Evolutionary conservation across 2,329 filamentous ascomycete species (phyloP), one percentile per base, ranked within the genome.

Genomic region (Botryotinia calthae): DNA sequence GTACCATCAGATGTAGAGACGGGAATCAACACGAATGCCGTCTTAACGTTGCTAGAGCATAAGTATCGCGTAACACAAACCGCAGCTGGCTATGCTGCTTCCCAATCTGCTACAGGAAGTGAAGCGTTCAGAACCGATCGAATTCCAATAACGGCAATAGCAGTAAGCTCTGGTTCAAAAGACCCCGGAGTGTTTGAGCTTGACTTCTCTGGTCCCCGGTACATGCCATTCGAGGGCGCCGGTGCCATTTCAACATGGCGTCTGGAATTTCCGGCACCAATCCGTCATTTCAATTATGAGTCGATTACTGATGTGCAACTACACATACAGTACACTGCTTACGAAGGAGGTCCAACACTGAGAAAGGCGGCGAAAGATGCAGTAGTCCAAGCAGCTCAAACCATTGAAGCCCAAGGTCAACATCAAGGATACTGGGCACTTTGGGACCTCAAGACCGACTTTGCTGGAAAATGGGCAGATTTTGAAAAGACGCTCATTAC

Each of bases 211-310:
- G 78, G 76, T 54, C 77, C 80, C 31, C 76, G 79, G 3, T 83
- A 80, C 71, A 40, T 78, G 7, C 83, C 83, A 2, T 84, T 84
- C 69, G 83, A 84, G 74, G 76, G 79, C 28, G 79, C 81, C 4
- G 83, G 83, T 6, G 81, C 74, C 6, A 78, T 83, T 62, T 76
- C 73, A 61, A 58, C 44, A 14, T 84, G 82, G 82, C 66, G 72
- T 2, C 58, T 84, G 4, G 74, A 79, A 31, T 77, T 84, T 4
- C 81, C 81, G 3, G 31, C 62, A 2, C 46, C 46, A 51, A 40
- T 40, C 12, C 31, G 63, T 2, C n/a, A 34, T 16, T 66, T 66
- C 63, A 40, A 69, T 58, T 54, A 40, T 25, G 46, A 58, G 44
- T 25, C 44, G 8, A 69, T 69, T 9, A 20, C 22, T 8, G 66